These are phyloP conservation scores for Trametes elegans DNA, from an alignment of 768 basidiomycete species.

Conservation along the genomic window DNA sequence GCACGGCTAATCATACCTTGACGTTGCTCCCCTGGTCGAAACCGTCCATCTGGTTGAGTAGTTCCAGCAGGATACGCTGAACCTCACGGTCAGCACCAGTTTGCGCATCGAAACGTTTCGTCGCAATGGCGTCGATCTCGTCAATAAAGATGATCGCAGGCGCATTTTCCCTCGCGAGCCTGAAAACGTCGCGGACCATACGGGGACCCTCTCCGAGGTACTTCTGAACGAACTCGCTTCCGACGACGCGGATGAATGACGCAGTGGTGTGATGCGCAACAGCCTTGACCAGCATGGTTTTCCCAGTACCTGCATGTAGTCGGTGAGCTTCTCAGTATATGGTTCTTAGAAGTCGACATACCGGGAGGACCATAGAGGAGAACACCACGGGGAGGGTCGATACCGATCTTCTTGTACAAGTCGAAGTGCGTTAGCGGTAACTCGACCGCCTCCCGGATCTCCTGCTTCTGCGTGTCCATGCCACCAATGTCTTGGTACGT, in stretches of 20 bases:
- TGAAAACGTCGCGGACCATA: slow-evolving; percentile 99
- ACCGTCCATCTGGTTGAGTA: slow-evolving; percentile 99
- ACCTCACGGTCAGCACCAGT: slow-evolving; percentile 99
- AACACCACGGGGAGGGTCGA: slow-evolving; percentile 97
- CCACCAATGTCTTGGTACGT: slow-evolving; percentile 94
- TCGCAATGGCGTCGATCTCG: slow-evolving; percentile 97
- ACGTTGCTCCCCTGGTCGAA: slow-evolving; percentile 99
- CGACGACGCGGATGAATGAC: slow-evolving; percentile 96
- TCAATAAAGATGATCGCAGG: slow-evolving; percentile 99
- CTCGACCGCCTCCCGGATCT: slow-evolving; percentile 98
- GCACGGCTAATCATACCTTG: slow-evolving; percentile 58
- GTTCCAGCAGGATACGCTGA: slow-evolving; percentile 94
- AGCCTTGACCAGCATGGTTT: slow-evolving; percentile 99
- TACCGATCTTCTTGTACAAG: slow-evolving; percentile 98
- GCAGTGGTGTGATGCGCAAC: slow-evolving; percentile 98
- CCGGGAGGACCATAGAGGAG: slow-evolving; percentile 96
- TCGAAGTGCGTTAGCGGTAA: slow-evolving; percentile 96
- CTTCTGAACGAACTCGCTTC: slow-evolving; percentile 98
- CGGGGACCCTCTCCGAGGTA: slow-evolving; percentile 99
- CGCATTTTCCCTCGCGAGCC: slow-evolving; percentile 93
- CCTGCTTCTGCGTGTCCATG: slow-evolving; percentile 97
- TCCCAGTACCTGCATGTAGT: slow-evolving; percentile 75
- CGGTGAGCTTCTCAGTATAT: too few species aligned
- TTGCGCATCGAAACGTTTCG: slow-evolving; percentile 99
- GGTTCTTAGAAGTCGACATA: too few species aligned